Conservation (phyloP, 345 rosid species). For the Salix caprea region DNA sequence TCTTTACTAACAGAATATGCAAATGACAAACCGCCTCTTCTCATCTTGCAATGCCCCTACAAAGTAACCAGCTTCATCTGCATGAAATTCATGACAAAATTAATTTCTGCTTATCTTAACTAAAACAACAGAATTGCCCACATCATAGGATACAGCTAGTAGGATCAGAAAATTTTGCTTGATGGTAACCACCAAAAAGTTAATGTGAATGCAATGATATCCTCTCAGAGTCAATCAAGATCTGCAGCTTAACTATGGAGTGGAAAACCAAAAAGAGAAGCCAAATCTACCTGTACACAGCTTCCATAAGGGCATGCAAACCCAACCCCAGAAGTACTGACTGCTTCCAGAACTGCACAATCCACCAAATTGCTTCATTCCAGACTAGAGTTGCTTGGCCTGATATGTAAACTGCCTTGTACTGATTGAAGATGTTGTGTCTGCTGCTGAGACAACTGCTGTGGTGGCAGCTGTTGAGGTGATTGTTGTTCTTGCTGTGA, state of each 20-base stretch:
- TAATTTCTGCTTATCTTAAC: background rate
- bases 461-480: conserved; percentile 28
- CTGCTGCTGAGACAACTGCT: conserved; percentile 55
- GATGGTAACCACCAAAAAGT: background rate
- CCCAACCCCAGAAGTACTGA: conserved; percentile 43
- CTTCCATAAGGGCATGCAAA: conserved; percentile 53
- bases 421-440: conserved; percentile 55
- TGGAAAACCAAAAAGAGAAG: background rate
- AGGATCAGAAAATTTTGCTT: background rate
- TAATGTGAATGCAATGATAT: background rate
- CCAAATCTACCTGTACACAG: conserved; percentile 67
- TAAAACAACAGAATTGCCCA: background rate
- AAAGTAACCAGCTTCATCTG: conserved; percentile 45
- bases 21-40: conserved; percentile 13
- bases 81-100: conserved; percentile 9
- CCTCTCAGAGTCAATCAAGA: background rate
- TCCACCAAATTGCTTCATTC: conserved; percentile 49
- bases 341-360: conserved; percentile 42
- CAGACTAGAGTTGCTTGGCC: conserved; percentile 57
- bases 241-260: background rate
- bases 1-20: conserved; percentile 23
- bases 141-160: background rate
- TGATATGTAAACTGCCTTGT: conserved; percentile 52
- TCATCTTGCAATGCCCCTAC: conserved; percentile 21
- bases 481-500: conserved; percentile 34